A percentile compares a stretch with the other conserved stretches of the same genome.
Evolutionary conservation across 148 eudicot genomes (phyloP).

Genomic region (Vaccinium darrowii): DNA sequence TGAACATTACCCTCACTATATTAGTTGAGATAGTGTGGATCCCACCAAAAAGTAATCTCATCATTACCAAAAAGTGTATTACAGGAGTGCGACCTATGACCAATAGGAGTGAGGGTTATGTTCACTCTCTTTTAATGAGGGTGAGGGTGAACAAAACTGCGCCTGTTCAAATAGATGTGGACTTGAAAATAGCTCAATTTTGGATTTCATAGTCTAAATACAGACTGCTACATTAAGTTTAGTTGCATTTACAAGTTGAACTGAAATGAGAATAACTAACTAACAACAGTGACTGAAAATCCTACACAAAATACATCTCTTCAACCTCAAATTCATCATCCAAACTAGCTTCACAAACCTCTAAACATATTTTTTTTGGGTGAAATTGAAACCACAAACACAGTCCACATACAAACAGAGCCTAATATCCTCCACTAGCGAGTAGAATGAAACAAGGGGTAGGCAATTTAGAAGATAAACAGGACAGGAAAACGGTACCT

Average conservation of each 20-base stretch:
- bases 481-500: conserved; percentile 24
- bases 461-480: neutral
- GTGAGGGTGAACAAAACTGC: too few species aligned
- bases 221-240: neutral
- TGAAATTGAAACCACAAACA: neutral
- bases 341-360: neutral
- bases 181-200: neutral
- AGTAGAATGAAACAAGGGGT: conserved; percentile 2
- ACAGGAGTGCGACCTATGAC: too few species aligned
- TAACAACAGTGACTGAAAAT: neutral
- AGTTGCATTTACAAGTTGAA: neutral
- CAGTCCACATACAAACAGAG: neutral
- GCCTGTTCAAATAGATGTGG: neutral
- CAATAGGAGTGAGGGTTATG: too few species aligned
- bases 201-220: neutral
- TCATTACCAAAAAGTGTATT: too few species aligned
- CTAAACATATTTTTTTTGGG: neutral
- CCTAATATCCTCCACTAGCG: neutral
- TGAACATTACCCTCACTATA: too few species aligned
- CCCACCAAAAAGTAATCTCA: too few species aligned
- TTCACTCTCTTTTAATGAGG: too few species aligned
- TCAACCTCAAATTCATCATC: neutral
- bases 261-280: neutral
- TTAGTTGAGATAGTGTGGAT: too few species aligned
- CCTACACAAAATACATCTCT: neutral